Base-by-base conservation (phyloP, 2,329 filamentous ascomycete genomes). In the Trichoderma harzianum region DNA sequence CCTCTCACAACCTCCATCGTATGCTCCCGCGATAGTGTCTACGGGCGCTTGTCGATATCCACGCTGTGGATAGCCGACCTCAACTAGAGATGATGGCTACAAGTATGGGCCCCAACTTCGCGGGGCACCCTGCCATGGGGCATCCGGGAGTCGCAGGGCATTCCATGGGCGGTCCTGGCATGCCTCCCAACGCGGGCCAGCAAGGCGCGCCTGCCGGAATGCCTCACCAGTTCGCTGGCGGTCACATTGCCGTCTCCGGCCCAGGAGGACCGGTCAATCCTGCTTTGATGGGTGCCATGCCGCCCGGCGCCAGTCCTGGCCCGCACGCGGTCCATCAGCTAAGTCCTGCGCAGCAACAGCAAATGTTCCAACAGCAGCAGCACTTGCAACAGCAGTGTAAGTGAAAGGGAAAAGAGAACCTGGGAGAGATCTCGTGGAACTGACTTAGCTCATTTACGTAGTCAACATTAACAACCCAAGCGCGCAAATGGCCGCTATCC, bases 241-340 rank as follows among this genome's bases (percentile, higher is more conserved):
- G 77, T 55, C 91, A 92, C 76, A 92, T 93, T 84, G 90, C 88
- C 73, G 92, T 92, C 32, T 92, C 92, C 72, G 91, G 89, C 43
- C 91, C 92, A 24, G 90, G 89, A 75, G 89, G 88, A 73, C 91
- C 93, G 79, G 90, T 93, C 75, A 93, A 90, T 79, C 91, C 92
- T 77, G 88, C 90, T 71, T 88, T 94, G 86, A 93, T 95, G 91
- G 88, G 84, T 74, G 90, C 88, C 72, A 93, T 95, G 89, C 91
- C 92, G 74, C 91, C 91, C 34, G 89, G 91, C 73, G 86, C 85
- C 74, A 87, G 85, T 69, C 88, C 88, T 72, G 92, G 89, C 81
- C 87, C 88, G 72, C 92, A 93, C 82, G 90, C 90, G 21, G 82
- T 94, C 76, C 90, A 91, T 78, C 92, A 95, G 78, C 80, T 94